These are phyloP conservation scores for Chlorella vulgaris DNA, from an alignment of 139 green algal species.

Conservation along the genomic window DNA sequence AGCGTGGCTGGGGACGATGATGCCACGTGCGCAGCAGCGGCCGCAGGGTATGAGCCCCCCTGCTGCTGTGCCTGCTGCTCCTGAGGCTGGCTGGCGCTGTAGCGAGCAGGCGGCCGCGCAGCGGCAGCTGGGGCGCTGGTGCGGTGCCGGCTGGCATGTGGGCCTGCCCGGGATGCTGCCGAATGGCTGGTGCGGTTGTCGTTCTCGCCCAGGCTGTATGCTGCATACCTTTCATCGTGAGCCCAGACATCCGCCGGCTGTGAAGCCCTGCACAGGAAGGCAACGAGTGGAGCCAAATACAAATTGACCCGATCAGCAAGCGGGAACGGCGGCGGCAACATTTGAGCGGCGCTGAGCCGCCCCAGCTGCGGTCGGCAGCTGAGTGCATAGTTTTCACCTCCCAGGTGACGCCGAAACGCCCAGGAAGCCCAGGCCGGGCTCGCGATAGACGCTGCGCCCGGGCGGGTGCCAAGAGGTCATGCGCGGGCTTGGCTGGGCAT, in stretches of 20 bases:
- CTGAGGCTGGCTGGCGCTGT: neutral
- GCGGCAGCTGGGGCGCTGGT: too few relatives aligned
- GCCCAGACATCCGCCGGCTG: too few relatives aligned
- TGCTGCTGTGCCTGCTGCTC: neutral
- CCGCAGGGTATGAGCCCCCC: neutral
- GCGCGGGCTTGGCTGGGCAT: neutral
- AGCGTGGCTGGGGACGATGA: neutral
- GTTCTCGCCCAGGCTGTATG: neutral
- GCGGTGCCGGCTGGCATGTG: too few relatives aligned
- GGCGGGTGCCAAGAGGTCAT: slow-evolving; percentile 23
- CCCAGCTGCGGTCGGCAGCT: too few relatives aligned
- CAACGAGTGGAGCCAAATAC: too few relatives aligned
- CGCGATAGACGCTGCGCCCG: neutral
- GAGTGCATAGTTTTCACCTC: neutral
- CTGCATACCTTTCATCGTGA: too few relatives aligned
- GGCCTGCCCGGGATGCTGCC: too few relatives aligned
- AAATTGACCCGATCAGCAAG: too few relatives aligned
- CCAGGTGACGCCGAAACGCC: neutral
- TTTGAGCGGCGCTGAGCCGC: neutral
- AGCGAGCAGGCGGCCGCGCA: neutral
- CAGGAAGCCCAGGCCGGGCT: slow-evolving; percentile 15
- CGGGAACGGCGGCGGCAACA: neutral
- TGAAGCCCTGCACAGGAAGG: neutral
- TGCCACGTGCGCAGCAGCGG: too few relatives aligned
- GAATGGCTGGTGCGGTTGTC: too few relatives aligned